Evolutionary conservation across 139 green algal species (phyloP), one percentile per base, ranked within the genome.

Genomic region (Diplosphaera chodatii): DNA sequence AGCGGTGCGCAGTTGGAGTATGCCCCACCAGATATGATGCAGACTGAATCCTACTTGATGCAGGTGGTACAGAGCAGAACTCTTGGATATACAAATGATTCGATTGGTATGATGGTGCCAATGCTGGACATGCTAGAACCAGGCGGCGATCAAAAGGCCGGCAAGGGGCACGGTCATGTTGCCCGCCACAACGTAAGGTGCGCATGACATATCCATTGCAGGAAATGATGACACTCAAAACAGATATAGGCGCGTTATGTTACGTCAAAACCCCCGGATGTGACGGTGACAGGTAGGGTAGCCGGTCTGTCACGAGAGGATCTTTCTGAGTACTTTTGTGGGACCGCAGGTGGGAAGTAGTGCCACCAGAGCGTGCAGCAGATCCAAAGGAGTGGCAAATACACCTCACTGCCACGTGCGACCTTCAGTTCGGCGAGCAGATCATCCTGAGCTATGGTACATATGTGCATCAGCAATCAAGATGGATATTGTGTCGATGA

Each of bases 71-170:
- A 92, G 69, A 88, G 78, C 0, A 83, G 89, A 18, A 94, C 86
- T 0, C 93, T 95, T 81, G 86, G 82, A 40, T 86, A 80, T 21
- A 82, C 88, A 4, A 82, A 78, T 0, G 62, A 77, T 13, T 72
- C 66, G 1, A 83, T 71, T 13, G 88, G 84, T 68, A 90, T 92
- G 82, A 75, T 93, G 75, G 77, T 89, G 31, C 83, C 85, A 15
- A 55, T 90, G 28, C 64, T 91, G 0, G 88, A 96, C 76, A 91
- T 96, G 84, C 68, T 93, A 23, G 94, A 96, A 70, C 89, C 93
- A 69, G 86, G 73, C 3, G 89, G 90, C 0, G 90, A 96, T 72
- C 69, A 80, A n/a, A 59, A 70, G 21, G 63, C 62, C 63, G 48
- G 28, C 3, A 75, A 6, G 5, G 10, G 37, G 37, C 13, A 8